Evolutionary conservation across 108 stramenopile genomes (phyloP).

Genomic region (Nannochloropsis gaditana): DNA sequence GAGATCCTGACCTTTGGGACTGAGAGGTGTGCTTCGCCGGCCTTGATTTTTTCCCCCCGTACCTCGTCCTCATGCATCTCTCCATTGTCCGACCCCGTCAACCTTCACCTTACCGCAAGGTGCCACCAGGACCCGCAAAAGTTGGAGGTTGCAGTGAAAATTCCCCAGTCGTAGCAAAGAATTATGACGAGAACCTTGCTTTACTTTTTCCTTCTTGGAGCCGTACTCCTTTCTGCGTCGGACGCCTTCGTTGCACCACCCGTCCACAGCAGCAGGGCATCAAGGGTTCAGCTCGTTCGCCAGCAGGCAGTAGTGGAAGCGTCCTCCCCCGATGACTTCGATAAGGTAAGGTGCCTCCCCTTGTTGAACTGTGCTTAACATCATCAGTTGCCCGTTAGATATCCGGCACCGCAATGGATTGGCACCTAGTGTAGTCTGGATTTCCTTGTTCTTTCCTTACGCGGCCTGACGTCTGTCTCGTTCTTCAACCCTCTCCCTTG

Average conservation of each 20-base stretch:
- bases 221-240: neutral
- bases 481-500: neutral
- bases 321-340: neutral
- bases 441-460: neutral
- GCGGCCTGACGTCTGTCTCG: neutral
- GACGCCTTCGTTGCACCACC: neutral
- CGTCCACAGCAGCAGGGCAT: neutral
- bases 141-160: too few species aligned
- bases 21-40: too few species aligned
- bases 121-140: too few species aligned
- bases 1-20: too few species aligned
- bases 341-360: neutral
- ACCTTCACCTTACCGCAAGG: too few species aligned
- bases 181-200: neutral
- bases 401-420: neutral
- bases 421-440: neutral
- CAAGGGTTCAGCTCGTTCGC: neutral
- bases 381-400: neutral
- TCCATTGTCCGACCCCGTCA: too few species aligned
- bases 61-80: too few species aligned
- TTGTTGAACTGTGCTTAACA: neutral
- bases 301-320: neutral
- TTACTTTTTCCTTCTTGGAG: neutral
- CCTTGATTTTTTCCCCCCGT: too few species aligned
- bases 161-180: neutral